Evolutionary conservation across 1,284 basidiomycete genomes (phyloP).

Genomic region (Meira miltonrushii): DNA sequence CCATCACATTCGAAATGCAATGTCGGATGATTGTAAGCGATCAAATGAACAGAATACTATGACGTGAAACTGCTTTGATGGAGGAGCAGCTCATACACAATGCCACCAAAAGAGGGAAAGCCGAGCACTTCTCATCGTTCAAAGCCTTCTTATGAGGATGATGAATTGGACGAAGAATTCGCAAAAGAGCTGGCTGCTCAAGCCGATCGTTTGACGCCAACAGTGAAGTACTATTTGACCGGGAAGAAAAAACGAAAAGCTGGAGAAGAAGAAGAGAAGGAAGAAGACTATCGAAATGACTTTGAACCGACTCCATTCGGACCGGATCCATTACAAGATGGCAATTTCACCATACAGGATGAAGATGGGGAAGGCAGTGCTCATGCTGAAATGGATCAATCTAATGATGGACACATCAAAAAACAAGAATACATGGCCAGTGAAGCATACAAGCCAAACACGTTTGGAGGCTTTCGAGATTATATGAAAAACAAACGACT

Average conservation of each 20-base stretch:
- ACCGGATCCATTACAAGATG: not conserved
- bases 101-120: not conserved
- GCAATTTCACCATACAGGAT: not conserved
- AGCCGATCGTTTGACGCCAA: not conserved
- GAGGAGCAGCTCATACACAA: not conserved
- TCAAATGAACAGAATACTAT: not conserved
- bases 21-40: too few relatives aligned
- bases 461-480: constrained; percentile 75
- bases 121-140: not conserved
- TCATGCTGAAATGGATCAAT: not conserved
- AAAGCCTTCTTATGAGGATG: not conserved
- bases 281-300: too few relatives aligned
- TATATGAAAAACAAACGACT: constrained; percentile 85
- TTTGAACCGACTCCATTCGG: too few relatives aligned
- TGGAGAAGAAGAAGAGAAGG: not conserved
- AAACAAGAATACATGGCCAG: constrained; percentile 2
- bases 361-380: not conserved
- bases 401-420: not conserved
- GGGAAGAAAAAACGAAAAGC: not conserved
- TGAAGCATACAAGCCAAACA: constrained; percentile 66
- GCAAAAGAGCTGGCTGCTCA: not conserved
- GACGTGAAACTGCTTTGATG: not conserved
- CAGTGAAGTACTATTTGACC: not conserved
- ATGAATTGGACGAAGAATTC: not conserved
- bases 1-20: too few relatives aligned